Percentiles rank a stretch among this genome's conserved stretches.
Conservation (phyloP, 129 eudicot genomes). For the Flaveria robusta region DNA sequence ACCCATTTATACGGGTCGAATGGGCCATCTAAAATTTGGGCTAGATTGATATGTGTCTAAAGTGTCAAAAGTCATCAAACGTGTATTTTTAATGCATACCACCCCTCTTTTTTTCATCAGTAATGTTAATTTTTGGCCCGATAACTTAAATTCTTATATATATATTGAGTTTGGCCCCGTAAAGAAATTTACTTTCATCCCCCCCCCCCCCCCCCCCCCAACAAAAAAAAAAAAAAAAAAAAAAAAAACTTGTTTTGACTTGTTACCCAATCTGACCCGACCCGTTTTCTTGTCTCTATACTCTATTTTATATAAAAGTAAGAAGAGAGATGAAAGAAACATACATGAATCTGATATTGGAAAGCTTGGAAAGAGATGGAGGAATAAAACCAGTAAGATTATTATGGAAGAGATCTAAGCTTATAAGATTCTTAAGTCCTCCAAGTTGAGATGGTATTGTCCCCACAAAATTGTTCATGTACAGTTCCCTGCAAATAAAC, state of each 20-base stretch:
- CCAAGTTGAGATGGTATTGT: slow-evolving; percentile 62
- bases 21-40: neutral
- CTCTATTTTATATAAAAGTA: neutral
- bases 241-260: neutral
- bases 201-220: too few relatives aligned
- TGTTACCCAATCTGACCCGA: neutral
- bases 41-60: neutral
- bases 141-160: too few relatives aligned
- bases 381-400: slow-evolving; percentile 69
- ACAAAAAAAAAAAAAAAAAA: too few relatives aligned
- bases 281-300: neutral
- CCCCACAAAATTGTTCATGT: slow-evolving; percentile 71
- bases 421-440: slow-evolving; percentile 54
- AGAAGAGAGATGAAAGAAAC: neutral
- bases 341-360: slow-evolving; percentile 49
- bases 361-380: slow-evolving; percentile 51
- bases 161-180: too few relatives aligned
- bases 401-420: slow-evolving; percentile 66
- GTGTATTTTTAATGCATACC: neutral
- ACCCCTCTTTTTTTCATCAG: too few relatives aligned
- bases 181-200: too few relatives aligned
- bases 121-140: too few relatives aligned
- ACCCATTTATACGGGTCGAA: neutral
- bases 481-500: slow-evolving; percentile 57
- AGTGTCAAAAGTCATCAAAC: neutral